Evolutionary conservation across 202 grass and related monocot genomes (phyloP).

Genomic region (Setaria italica): DNA sequence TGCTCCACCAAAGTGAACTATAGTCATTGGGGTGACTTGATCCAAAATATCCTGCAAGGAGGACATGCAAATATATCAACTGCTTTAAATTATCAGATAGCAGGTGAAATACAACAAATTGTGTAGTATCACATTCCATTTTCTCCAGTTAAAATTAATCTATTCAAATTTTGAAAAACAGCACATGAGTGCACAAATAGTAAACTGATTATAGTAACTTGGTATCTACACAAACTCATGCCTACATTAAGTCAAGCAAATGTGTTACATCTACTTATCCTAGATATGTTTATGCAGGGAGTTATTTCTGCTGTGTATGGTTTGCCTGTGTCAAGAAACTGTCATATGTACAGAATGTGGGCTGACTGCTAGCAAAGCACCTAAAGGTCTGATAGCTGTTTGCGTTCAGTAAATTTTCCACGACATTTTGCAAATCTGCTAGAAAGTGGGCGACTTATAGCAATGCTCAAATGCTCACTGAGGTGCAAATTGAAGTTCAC

Average conservation of each 20-base stretch:
- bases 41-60: constrained; percentile 88
- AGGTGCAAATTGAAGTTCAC: neutral
- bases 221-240: constrained; percentile 9
- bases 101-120: neutral
- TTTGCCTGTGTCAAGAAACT: constrained; percentile 33
- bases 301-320: constrained; percentile 4
- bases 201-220: constrained; percentile 22
- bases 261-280: neutral
- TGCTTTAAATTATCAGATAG: constrained; percentile 24
- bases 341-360: constrained; percentile 11
- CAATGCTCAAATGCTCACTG: constrained; percentile 11
- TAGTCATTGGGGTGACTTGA: constrained; percentile 82
- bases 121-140: neutral
- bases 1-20: constrained; percentile 84
- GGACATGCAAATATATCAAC: constrained; percentile 42
- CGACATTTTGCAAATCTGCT: neutral
- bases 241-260: neutral
- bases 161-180: constrained; percentile 1
- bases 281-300: neutral
- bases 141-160: constrained; percentile 15
- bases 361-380: constrained; percentile 24
- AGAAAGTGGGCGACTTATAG: neutral
- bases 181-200: constrained; percentile 5
- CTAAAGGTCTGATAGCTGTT: neutral
- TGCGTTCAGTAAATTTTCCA: constrained; percentile 6